Evolutionary conservation across 1,284 basidiomycete species (phyloP).

Genomic region (Apiotrichum sp.): DNA sequence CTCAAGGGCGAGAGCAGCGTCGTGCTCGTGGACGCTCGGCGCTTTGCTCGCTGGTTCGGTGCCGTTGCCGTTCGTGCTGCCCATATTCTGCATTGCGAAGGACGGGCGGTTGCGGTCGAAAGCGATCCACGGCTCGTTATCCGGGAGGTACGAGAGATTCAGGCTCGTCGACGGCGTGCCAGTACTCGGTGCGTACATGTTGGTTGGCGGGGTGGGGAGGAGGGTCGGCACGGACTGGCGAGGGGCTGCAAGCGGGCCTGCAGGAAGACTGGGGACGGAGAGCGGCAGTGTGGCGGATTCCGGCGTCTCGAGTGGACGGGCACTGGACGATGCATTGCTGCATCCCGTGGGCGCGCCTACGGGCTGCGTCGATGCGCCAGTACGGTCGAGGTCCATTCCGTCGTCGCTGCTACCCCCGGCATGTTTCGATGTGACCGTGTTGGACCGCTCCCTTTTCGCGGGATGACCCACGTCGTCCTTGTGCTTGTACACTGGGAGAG

Average conservation of each 20-base stretch:
- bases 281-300: no score
- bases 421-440: background rate
- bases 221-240: background rate
- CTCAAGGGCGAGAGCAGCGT: slow-evolving; percentile 20
- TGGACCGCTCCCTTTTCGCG: slow-evolving; percentile 1
- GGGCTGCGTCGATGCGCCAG: background rate
- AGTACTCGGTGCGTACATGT: background rate
- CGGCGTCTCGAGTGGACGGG: no score
- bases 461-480: slow-evolving; percentile 4
- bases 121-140: slow-evolving; percentile 2
- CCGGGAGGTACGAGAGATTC: background rate
- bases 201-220: background rate
- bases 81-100: background rate
- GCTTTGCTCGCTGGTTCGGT: slow-evolving; percentile 15
- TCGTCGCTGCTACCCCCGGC: background rate
- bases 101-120: background rate
- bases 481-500: slow-evolving; percentile 11
- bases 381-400: background rate
- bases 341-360: no score
- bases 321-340: no score
- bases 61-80: no score
- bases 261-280: no score
- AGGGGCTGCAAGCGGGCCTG: no score
- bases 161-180: background rate
- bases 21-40: slow-evolving; percentile 17